A percentile compares a stretch with the other conserved stretches of the same genome.
Evolutionary conservation across 2,329 filamentous ascomycete genomes (phyloP).

Genomic region (Dothistroma septosporum): DNA sequence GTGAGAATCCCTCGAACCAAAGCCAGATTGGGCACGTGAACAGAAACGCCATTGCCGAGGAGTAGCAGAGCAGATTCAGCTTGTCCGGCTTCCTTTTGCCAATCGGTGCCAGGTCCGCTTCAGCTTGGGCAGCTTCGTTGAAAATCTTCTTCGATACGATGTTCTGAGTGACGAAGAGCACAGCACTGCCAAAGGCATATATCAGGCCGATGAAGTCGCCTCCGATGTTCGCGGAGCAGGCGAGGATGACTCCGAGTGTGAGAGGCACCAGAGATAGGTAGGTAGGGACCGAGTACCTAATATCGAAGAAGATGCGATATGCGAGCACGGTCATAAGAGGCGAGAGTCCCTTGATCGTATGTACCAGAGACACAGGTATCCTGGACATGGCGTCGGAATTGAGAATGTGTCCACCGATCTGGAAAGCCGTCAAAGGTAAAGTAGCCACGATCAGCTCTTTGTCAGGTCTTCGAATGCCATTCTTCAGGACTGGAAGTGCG

Average conservation of each 20-base stretch:
- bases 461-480: constrained; percentile 77
- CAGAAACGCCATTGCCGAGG: constrained; percentile 86
- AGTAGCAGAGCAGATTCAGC: constrained; percentile 93
- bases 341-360: constrained; percentile 97
- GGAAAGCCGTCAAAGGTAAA: constrained; percentile 86
- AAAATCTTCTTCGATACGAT: constrained; percentile 98
- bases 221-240: constrained; percentile 87
- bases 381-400: constrained; percentile 90
- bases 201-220: constrained; percentile 87
- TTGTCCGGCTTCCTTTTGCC: constrained; percentile 84
- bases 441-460: constrained; percentile 80
- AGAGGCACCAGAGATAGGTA: constrained; percentile 75
- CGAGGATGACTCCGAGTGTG: constrained; percentile 90
- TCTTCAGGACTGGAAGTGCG: constrained; percentile 71
- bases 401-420: constrained; percentile 87
- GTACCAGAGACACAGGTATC: constrained; percentile 93
- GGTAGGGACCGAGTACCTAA: constrained; percentile 79
- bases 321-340: constrained; percentile 92
- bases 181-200: constrained; percentile 81
- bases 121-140: constrained; percentile 84
- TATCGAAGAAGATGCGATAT: constrained; percentile 83
- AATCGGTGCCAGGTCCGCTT: constrained; percentile 63
- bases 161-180: constrained; percentile 96
- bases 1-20: constrained; percentile 75
- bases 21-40: constrained; percentile 90